These are phyloP conservation scores for Lentinus polychrous DNA, from an alignment of 1,284 basidiomycete genomes.

Conservation along the genomic window DNA sequence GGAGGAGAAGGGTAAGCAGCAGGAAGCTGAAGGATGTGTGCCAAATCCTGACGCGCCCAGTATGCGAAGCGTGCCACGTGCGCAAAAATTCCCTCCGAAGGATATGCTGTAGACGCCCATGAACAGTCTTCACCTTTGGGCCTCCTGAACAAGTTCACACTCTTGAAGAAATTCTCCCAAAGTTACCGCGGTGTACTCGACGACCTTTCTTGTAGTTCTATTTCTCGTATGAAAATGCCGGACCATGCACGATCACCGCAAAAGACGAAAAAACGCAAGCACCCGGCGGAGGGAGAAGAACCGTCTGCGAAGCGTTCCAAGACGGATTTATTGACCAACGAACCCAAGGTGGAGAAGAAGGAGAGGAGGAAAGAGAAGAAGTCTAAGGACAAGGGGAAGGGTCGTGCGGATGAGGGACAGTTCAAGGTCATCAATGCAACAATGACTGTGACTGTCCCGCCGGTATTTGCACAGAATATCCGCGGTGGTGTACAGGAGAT, in stretches of 20 bases:
- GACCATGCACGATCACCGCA: constrained; percentile 22
- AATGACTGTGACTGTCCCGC: constrained; percentile 75
- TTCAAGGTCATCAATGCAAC: constrained; percentile 65
- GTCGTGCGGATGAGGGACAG: constrained; percentile 34
- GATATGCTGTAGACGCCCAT: not conserved
- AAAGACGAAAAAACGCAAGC: constrained; percentile 49
- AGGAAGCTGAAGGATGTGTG: not conserved
- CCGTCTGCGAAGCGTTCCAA: constrained; percentile 24
- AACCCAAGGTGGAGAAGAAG: constrained; percentile 13
- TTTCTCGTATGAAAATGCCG: not conserved
- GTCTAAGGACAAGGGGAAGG: constrained; percentile 39
- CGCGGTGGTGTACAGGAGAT: constrained; percentile 76
- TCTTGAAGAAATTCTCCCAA: not conserved
- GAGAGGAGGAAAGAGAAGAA: constrained; percentile 21
- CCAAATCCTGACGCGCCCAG: constrained; percentile 1
- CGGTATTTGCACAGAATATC: constrained; percentile 70
- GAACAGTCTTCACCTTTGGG: not conserved
- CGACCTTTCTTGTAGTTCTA: not conserved
- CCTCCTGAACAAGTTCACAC: too few relatives aligned
- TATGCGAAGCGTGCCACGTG: not conserved
- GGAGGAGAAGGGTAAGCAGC: not conserved
- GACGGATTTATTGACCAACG: constrained; percentile 29
- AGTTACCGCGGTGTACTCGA: not conserved
- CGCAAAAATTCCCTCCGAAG: not conserved
- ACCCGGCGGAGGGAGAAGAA: constrained; percentile 24